Percentiles rank a stretch among this genome's conserved stretches.
These are phyloP conservation scores for Collybia sordida DNA, from an alignment of 768 basidiomycete species.

Conservation along the genomic window DNA sequence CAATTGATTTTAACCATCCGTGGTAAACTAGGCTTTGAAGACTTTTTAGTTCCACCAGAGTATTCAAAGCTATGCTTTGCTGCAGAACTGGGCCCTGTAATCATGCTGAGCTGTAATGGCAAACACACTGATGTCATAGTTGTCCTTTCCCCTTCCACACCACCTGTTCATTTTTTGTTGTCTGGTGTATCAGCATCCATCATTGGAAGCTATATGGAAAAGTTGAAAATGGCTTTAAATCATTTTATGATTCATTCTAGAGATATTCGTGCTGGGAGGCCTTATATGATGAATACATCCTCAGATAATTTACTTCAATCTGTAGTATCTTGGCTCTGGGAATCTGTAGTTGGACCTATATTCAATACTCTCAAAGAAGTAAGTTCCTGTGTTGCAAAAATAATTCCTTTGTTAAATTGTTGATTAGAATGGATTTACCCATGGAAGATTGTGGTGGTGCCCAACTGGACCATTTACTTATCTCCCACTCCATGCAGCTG, in stretches of 20 bases:
- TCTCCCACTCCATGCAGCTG: constrained; percentile 13
- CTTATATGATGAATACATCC: not conserved
- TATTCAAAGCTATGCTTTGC: constrained; percentile 25
- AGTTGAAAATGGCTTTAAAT: not conserved
- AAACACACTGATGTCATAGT: constrained; percentile 14
- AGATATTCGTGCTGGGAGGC: not conserved
- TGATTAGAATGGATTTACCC: too few relatives aligned
- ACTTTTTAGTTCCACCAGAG: constrained; percentile 22
- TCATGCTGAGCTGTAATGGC: constrained; percentile 29
- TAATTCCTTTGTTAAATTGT: too few relatives aligned
- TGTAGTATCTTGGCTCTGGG: constrained; percentile 1
- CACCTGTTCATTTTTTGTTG: not conserved
- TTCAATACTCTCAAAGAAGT: constrained; percentile 2
- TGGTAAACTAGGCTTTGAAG: constrained; percentile 25
- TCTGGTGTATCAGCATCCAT: not conserved
- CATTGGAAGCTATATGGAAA: not conserved
- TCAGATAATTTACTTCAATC: not conserved
- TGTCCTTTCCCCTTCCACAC: not conserved
- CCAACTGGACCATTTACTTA: constrained; percentile 7
- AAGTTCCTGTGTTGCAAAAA: not conserved
- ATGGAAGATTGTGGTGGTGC: constrained; percentile 7
- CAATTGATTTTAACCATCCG: constrained; percentile 24
- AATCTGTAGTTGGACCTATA: not conserved
- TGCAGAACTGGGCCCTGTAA: constrained; percentile 30
- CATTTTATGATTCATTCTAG: not conserved